Evolutionary conservation across 2,329 filamentous ascomycete species (phyloP), one percentile per base, ranked within the genome.

Genomic region (Trichoderma sp.): DNA sequence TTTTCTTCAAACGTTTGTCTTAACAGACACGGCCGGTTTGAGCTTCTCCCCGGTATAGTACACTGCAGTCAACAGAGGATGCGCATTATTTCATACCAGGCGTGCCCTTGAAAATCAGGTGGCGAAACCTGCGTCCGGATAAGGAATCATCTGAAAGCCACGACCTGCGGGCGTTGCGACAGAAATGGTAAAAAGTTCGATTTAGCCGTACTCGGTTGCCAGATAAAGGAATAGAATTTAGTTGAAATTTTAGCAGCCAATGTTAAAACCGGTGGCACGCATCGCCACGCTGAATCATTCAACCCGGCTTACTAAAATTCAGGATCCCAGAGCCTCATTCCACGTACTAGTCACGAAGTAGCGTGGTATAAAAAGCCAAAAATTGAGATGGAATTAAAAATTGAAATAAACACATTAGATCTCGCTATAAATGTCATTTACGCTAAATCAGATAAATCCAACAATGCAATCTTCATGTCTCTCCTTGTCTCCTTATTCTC

Each of bases 121-220:
- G 46, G 66, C 66, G 37, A 56, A 63, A 24, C 13, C 24, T 21
- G 54, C 21, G 49, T 18, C 26, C 13, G 54, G 39, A 30, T 51
- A 39, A 59, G 64, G 21, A 66, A 66, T 66, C 64, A 66, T 66
- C 39, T 66, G 64, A 56, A 34, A 52, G 56, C 56, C 56, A 24
- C 56, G 28, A 34, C 34, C 10, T 13, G 13, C 2, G 5, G 46
- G n/a, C n/a, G 7, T 49, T 11, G 46, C 46, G 21, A 49, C n/a
- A 49, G 24, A 43, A 28, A 11, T 24, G 10, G 13, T 28, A 21
- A 39, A 59, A 34, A 21, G 18, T 59, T 59, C 26, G 39, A 16
- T 13, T 16, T 59, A 43, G 3, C 24, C 30, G 14, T 32, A 26
- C 26, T 4, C 26, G 4, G 26, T 26, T 26, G 26, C 8, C 3